Conservation (phyloP, 192 early-diverging fungal species). For the Backusella tuberculispora region DNA sequence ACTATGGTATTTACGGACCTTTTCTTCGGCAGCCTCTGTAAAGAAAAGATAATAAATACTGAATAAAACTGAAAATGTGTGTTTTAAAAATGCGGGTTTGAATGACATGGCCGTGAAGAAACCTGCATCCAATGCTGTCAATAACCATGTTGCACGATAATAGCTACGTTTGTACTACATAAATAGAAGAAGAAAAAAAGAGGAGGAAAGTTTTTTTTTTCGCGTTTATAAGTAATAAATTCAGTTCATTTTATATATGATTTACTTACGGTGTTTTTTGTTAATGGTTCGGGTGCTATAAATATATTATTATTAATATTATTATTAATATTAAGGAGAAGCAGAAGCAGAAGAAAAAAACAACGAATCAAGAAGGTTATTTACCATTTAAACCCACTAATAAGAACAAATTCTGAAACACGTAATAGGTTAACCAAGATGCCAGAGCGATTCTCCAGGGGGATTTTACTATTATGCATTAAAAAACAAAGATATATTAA, state of each 20-base stretch:
- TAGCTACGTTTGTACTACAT: constrained; percentile 85
- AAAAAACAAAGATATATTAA: background rate
- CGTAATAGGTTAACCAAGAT: constrained; percentile 64
- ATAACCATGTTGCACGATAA: constrained; percentile 89
- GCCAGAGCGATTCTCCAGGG: constrained; percentile 43
- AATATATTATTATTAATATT: background rate
- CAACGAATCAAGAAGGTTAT: background rate
- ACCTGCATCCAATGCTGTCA: constrained; percentile 90
- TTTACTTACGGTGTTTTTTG: constrained; percentile 22
- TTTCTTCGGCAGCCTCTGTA: constrained; percentile 83
- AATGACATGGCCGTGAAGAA: constrained; percentile 90
- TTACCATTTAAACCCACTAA: constrained; percentile 72
- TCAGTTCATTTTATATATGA: constrained; percentile 7
- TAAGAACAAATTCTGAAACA: constrained; percentile 70
- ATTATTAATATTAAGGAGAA: too few relatives aligned
- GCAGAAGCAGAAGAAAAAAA: too few relatives aligned
- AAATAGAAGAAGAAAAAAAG: background rate
- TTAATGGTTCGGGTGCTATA: constrained; percentile 81
- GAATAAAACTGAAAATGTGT: constrained; percentile 80
- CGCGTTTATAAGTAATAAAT: background rate
- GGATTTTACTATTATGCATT: background rate
- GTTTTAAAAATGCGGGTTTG: constrained; percentile 72
- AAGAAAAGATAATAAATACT: constrained; percentile 83
- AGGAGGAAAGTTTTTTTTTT: too few relatives aligned
- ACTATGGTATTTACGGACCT: constrained; percentile 77